These are phyloP conservation scores for Tolypocladium ophioglossoides DNA, from an alignment of 2,329 filamentous ascomycete species.

Conservation along the genomic window DNA sequence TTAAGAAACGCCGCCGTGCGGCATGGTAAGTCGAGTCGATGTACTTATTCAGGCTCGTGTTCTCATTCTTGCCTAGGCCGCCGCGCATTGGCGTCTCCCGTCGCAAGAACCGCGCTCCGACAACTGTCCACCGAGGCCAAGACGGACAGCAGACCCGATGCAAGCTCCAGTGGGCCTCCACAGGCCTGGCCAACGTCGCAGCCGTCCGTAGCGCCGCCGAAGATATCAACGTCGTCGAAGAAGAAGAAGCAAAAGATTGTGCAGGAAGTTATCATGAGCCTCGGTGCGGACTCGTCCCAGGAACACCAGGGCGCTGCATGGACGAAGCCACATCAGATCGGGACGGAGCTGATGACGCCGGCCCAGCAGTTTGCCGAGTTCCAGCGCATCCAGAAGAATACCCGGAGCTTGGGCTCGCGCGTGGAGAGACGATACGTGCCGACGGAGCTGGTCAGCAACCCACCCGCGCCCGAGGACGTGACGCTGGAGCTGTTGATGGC, in stretches of 20 bases:
- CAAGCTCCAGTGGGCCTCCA: background rate
- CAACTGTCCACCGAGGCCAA: slow-evolving; percentile 20
- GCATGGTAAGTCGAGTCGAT: slow-evolving; percentile 35
- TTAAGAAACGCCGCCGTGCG: slow-evolving; percentile 42
- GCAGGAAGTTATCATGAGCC: slow-evolving; percentile 21
- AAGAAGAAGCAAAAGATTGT: slow-evolving; percentile 24
- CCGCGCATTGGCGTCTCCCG: slow-evolving; percentile 36
- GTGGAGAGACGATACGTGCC: slow-evolving; percentile 52
- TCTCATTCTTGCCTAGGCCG: slow-evolving; percentile 30
- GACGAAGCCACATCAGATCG: slow-evolving; percentile 19
- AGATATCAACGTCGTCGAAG: slow-evolving; percentile 13
- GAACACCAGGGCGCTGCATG: slow-evolving; percentile 22
- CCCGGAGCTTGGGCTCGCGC: slow-evolving; percentile 35
- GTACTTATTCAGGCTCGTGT: slow-evolving; percentile 2
- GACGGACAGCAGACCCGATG: slow-evolving; percentile 4
- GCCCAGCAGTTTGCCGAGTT: slow-evolving; percentile 29
- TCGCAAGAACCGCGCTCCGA: slow-evolving; percentile 22
- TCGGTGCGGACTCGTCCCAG: slow-evolving; percentile 22
- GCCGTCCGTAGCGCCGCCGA: slow-evolving; percentile 9
- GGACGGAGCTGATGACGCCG: slow-evolving; percentile 24
- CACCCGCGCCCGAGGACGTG: slow-evolving; percentile 68
- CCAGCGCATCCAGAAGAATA: slow-evolving; percentile 28
- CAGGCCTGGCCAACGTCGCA: slow-evolving; percentile 13
- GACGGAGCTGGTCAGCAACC: slow-evolving; percentile 55
- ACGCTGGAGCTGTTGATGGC: slow-evolving; percentile 87